Evolutionary conservation across 192 early-diverging fungal species (phyloP).

Genomic region (Phycomyces blakesleeanus): DNA sequence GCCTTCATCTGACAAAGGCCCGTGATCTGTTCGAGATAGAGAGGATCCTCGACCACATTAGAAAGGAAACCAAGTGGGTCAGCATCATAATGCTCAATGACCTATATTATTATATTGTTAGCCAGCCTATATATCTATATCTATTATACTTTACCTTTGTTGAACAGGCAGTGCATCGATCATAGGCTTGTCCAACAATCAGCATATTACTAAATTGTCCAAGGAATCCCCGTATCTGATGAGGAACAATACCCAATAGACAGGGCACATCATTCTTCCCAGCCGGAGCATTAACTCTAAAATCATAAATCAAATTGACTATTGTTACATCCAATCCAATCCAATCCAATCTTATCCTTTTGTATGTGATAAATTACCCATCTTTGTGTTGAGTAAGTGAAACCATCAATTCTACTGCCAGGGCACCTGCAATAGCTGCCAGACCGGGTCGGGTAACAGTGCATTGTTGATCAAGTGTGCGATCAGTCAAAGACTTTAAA

Average conservation of each 20-base stretch:
- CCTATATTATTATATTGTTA: background rate
- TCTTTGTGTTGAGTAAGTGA: conserved; percentile 80
- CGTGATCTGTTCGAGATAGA: conserved; percentile 81
- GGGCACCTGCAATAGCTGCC: conserved; percentile 81
- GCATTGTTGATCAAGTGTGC: conserved; percentile 97
- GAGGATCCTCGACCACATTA: conserved; percentile 67
- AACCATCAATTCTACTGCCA: conserved; percentile 88
- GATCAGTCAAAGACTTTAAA: conserved; percentile 88
- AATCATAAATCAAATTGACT: no score
- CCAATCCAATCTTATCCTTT: no score
- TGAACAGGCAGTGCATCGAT: conserved; percentile 92
- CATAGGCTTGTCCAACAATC: conserved; percentile 79
- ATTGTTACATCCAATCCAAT: no score
- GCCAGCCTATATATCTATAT: background rate
- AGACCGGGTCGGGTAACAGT: conserved; percentile 96
- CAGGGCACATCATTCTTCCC: conserved; percentile 28
- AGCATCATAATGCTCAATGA: conserved; percentile 56
- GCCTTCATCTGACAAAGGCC: conserved; percentile 78
- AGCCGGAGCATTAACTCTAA: conserved; percentile 53
- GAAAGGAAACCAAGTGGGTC: conserved; percentile 74
- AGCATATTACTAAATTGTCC: conserved; percentile 79
- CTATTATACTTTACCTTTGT: conserved; percentile 37
- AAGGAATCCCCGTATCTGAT: conserved; percentile 94
- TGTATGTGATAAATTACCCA: no score
- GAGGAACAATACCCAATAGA: conserved; percentile 75